A percentile compares a stretch with the other conserved stretches of the same genome.
Evolutionary conservation across 352 stramenopile genomes (phyloP).

Genomic region (Phytophthora quininea): DNA sequence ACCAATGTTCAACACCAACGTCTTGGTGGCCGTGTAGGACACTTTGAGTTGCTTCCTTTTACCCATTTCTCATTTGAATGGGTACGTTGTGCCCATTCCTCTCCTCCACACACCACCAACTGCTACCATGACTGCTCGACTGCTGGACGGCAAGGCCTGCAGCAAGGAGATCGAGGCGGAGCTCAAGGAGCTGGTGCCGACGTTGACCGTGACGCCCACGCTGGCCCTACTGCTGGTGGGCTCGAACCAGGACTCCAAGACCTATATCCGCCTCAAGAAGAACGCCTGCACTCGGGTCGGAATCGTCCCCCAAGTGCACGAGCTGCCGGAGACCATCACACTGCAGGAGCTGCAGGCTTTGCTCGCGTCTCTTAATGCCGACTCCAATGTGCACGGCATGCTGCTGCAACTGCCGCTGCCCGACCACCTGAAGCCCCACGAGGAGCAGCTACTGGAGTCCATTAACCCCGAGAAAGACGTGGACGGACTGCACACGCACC

Average conservation of each 20-base stretch:
- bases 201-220: slow-evolving; percentile 65
- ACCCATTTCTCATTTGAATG: not conserved
- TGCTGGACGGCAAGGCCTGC: slow-evolving; percentile 88
- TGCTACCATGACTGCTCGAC: slow-evolving; percentile 33
- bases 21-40: too few relatives aligned
- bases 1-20: too few relatives aligned
- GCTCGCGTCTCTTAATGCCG: slow-evolving; percentile 85
- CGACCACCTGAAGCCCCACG: slow-evolving; percentile 62
- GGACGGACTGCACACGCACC: slow-evolving; percentile 98
- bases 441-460: slow-evolving; percentile 91
- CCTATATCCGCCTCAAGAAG: slow-evolving; percentile 99
- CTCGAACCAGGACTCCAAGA: slow-evolving; percentile 91
- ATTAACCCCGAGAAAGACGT: slow-evolving; percentile 97
- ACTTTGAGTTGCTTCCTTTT: too few relatives aligned
- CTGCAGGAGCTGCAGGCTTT: slow-evolving; percentile 60
- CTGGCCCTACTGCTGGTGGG: slow-evolving; percentile 97
- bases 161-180: slow-evolving; percentile 86
- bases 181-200: slow-evolving; percentile 72
- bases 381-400: slow-evolving; percentile 94
- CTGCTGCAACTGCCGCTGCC: slow-evolving; percentile 93
- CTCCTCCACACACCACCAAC: not conserved
- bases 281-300: slow-evolving; percentile 96
- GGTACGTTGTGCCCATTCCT: slow-evolving; percentile 8
- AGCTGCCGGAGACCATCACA: slow-evolving; percentile 51
- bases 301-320: slow-evolving; percentile 86